Base-by-base conservation (phyloP, 345 rosid species). In the Eucalyptus sp. region DNA sequence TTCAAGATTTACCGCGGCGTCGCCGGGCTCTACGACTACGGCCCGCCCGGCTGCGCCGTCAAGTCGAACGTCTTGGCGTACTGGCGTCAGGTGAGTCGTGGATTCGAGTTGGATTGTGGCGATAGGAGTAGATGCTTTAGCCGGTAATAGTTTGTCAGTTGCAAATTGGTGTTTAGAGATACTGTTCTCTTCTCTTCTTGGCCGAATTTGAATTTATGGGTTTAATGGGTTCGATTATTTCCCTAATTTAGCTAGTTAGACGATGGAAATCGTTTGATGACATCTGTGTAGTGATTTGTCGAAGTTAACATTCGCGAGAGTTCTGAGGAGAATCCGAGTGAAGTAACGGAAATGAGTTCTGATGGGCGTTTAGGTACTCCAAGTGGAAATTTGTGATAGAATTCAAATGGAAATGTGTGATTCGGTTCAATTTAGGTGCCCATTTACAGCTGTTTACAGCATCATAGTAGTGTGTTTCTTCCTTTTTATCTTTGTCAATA, bases 1-100 rank as follows among this genome's bases (percentile, higher is more conserved):
- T 97, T 96, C 89, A 95, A 96, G 94, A 97, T 97, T 88, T 97
- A 97, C 89, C 88, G 98, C 18, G 99, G 99, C 12, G 99, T 97
- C 7, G 98, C 99, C 22, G 99, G 99, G 9, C 96, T 97, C 71
- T 97, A 94, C 84, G 99, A 97, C 92, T 96, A 94, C 48, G 99
- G 99, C 4, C 98, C 99, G 33, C 99, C 99, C 44, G 99, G 99
- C 7, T 96, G 98, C 90, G 93, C 98, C 12, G 95, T 97, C 86
- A 96, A 97, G 93, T 92, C 96, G 46, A 97, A 96, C 86, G 96
- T 97, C 54, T 96, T 97, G 50, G 92, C 95, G 86, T 96, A 95
- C 89, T 97, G 99, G 99, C 99, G 99, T 87, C 99, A 97, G 95
- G 99, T 96, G 89, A 88, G 91, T 58, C 10, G 10, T 24, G 29